Conservation (phyloP, 1,139 yeast species). For the Magnusiomyces suaveolens region DNA sequence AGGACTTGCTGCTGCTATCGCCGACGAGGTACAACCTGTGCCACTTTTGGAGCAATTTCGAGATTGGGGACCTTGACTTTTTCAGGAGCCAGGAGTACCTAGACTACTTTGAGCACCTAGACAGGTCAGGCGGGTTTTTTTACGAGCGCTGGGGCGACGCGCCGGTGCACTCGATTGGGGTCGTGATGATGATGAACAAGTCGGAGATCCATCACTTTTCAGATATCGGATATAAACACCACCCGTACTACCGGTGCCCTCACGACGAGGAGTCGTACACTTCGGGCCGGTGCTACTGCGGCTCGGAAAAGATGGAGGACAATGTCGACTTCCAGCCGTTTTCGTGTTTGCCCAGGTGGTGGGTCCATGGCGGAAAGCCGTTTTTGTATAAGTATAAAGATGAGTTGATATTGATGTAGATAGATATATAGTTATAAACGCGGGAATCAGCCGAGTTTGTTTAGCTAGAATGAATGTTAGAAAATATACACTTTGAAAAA, state of each 20-base stretch:
- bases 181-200: conserved; percentile 55
- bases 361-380: conserved; percentile 45
- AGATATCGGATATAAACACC: conserved; percentile 77
- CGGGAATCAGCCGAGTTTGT: conserved; percentile 1
- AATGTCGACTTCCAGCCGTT: conserved; percentile 51
- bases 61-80: conserved; percentile 71
- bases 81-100: conserved; percentile 64
- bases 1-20: conserved; percentile 33
- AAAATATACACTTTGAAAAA: neutral
- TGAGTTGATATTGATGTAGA: conserved; percentile 6
- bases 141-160: conserved; percentile 97
- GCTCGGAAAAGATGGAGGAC: conserved; percentile 33
- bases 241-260: conserved; percentile 81
- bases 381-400: conserved; percentile 26
- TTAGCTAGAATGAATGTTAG: neutral
- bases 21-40: conserved; percentile 66
- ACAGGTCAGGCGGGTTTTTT: conserved; percentile 71
- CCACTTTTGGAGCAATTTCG: conserved; percentile 95
- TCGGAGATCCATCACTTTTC: conserved; percentile 77
- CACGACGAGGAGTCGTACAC: conserved; percentile 40
- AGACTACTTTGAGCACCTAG: conserved; percentile 60
- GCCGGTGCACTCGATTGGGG: conserved; percentile 83
- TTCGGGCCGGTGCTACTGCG: conserved; percentile 62
- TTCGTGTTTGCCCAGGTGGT: conserved; percentile 80
- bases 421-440: no score